Conservation (phyloP, 1,284 basidiomycete species). For the Sporisorium reilianum region DNA sequence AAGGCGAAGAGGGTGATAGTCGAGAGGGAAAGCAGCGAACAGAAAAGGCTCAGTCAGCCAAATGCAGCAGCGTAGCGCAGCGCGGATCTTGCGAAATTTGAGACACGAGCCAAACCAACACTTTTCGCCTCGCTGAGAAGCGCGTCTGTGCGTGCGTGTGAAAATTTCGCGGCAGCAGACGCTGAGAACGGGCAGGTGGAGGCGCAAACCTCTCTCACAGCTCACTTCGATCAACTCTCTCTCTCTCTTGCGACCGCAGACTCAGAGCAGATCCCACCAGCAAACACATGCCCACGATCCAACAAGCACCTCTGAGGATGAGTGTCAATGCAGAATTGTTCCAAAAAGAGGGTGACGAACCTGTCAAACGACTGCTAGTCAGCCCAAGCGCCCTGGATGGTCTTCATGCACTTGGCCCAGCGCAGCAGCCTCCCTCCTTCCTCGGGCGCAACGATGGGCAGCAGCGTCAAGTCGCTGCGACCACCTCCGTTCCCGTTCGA, state of each 20-base stretch:
- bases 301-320: too few species aligned
- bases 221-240: background rate
- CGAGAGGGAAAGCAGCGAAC: background rate
- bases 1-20: background rate
- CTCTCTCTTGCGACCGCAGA: too few species aligned
- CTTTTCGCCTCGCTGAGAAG: background rate
- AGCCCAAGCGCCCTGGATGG: constrained; percentile 84
- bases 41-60: constrained; percentile 22
- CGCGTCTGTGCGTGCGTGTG: background rate
- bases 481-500: constrained; percentile 63
- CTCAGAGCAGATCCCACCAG: too few species aligned
- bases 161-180: background rate
- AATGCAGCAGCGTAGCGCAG: background rate
- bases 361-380: constrained; percentile 12
- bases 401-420: constrained; percentile 81
- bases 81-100: constrained; percentile 28
- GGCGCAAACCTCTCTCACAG: background rate
- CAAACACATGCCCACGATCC: too few species aligned
- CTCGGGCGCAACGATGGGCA: constrained; percentile 83
- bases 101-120: constrained; percentile 25
- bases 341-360: background rate
- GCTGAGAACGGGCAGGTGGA: constrained; percentile 1
- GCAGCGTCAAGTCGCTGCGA: constrained; percentile 48
- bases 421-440: constrained; percentile 80
- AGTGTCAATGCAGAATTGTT: background rate